Conservation (phyloP, 495 filamentous ascomycete genomes). For the Penicillium coffeae region DNA sequence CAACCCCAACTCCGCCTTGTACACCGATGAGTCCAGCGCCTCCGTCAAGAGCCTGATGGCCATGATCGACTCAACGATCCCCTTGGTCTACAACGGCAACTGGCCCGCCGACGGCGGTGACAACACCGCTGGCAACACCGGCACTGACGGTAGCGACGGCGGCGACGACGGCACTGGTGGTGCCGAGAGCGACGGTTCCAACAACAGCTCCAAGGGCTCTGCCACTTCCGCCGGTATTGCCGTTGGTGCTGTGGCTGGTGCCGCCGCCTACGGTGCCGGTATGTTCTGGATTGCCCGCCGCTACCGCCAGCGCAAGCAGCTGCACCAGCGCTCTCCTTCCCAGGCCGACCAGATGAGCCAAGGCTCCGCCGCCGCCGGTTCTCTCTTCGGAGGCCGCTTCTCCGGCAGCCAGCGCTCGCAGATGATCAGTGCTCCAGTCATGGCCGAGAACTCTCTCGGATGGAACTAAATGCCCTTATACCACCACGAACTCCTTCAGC, state of each 20-base stretch:
- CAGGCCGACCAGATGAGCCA: constrained; percentile 49
- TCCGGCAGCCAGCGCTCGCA: constrained; percentile 65
- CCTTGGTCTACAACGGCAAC: constrained; percentile 59
- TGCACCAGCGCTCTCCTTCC: constrained; percentile 71
- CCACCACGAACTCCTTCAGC: constrained; percentile 1
- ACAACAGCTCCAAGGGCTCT: constrained; percentile 49
- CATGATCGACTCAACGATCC: constrained; percentile 82
- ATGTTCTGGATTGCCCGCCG: constrained; percentile 95
- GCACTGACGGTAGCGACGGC: constrained; percentile 8
- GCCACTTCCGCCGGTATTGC: constrained; percentile 83
- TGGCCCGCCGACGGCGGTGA: constrained; percentile 34
- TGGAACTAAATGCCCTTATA: constrained; percentile 70
- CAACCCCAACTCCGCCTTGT: constrained; percentile 66
- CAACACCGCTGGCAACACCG: constrained; percentile 9
- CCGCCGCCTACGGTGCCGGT: constrained; percentile 91
- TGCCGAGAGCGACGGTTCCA: constrained; percentile 40
- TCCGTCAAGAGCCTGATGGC: constrained; percentile 64
- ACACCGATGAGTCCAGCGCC: constrained; percentile 52
- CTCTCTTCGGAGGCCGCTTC: constrained; percentile 28
- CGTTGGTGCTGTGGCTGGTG: constrained; percentile 71
- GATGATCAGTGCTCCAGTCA: constrained; percentile 80
- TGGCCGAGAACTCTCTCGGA: constrained; percentile 95
- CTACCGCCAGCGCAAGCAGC: constrained; percentile 82
- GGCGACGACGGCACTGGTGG: constrained; percentile 9
- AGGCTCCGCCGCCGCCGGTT: constrained; percentile 29